phyloP scores from a whole-genome alignment of 2,329 filamentous ascomycete species.

The Chaetomium olivaceum region DNA sequence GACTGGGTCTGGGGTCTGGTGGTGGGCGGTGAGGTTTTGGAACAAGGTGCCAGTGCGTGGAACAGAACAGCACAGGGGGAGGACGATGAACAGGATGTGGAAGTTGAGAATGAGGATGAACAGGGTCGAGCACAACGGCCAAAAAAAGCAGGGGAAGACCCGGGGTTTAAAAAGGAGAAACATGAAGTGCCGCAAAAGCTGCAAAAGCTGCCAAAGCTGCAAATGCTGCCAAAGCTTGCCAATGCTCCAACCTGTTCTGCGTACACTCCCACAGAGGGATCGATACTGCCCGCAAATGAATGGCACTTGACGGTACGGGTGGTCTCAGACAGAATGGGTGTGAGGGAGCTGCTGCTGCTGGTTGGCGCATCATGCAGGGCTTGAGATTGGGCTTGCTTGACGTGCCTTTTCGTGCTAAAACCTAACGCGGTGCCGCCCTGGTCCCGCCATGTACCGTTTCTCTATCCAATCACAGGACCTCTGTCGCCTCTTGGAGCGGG shows the following conservation, averaged over 20 bases:
- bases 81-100: background rate
- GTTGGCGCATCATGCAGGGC: slow-evolving; percentile 27
- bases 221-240: background rate
- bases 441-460: background rate
- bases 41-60: background rate
- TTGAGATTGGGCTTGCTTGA: slow-evolving; percentile 29
- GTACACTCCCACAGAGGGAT: slow-evolving; percentile 16
- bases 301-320: slow-evolving; percentile 31
- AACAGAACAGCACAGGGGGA: background rate
- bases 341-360: slow-evolving; percentile 15
- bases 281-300: slow-evolving; percentile 29
- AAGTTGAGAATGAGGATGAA: background rate
- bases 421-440: slow-evolving; percentile 29
- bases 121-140: background rate
- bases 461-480: slow-evolving; percentile 24
- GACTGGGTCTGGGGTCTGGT: background rate
- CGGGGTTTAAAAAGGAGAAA: slow-evolving; percentile 19
- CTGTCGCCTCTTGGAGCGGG: slow-evolving; percentile 24
- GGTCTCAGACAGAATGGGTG: slow-evolving; percentile 28
- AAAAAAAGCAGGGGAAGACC: background rate
- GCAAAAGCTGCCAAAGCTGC: background rate
- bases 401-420: slow-evolving; percentile 37
- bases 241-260: slow-evolving; percentile 9
- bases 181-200: slow-evolving; percentile 1
- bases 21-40: slow-evolving; percentile 17